phyloP scores from a whole-genome alignment of 495 filamentous ascomycete genomes.

The Xylaria intraflava region DNA sequence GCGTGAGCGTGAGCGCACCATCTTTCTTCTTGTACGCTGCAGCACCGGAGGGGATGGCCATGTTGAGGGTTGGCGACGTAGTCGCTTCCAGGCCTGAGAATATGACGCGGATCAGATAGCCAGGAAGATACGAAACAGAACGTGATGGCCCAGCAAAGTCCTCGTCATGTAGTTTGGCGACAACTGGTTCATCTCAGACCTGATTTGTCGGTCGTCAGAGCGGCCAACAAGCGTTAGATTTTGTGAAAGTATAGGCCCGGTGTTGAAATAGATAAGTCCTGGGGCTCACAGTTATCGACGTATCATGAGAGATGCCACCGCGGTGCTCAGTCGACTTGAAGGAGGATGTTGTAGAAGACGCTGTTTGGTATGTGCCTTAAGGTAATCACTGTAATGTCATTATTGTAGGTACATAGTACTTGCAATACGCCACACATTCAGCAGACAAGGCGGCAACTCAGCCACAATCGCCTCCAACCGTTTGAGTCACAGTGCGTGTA shows the following conservation, averaged over 20 bases:
- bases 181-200: neutral
- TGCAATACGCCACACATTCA: no score
- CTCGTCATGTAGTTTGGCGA: neutral
- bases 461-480: no score
- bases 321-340: neutral
- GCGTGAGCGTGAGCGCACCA: constrained; percentile 67
- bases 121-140: neutral
- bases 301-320: neutral
- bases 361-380: no score
- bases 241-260: no score
- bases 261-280: neutral
- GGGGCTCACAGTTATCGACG: neutral
- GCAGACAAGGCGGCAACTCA: no score
- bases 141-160: neutral
- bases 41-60: constrained; percentile 59
- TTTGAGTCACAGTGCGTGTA: no score
- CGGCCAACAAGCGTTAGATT: neutral
- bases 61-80: constrained; percentile 10
- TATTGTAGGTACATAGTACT: no score
- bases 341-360: neutral
- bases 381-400: no score
- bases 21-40: constrained; percentile 95
- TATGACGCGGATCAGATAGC: neutral
- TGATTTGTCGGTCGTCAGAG: neutral
- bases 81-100: neutral